Conservation (phyloP, 768 basidiomycete species). For the Gyrodon lividus region DNA sequence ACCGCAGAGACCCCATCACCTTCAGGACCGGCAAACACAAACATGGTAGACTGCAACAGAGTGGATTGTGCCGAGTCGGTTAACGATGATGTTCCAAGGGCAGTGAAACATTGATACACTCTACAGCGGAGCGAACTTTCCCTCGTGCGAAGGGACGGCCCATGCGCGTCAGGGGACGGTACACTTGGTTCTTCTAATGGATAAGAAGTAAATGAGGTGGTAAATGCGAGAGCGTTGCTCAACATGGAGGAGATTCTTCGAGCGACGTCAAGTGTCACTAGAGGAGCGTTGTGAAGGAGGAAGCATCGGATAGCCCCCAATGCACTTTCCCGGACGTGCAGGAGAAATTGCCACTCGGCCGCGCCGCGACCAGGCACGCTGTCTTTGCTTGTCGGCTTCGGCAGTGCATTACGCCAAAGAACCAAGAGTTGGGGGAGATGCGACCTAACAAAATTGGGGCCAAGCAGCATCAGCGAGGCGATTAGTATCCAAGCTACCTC, state of each 20-base stretch:
- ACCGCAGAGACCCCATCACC: constrained; percentile 78
- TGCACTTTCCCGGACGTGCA: constrained; percentile 88
- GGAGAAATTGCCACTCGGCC: constrained; percentile 86
- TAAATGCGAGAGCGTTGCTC: constrained; percentile 87
- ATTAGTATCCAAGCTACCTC: constrained; percentile 95
- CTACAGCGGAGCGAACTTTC: constrained; percentile 83
- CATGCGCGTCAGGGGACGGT: constrained; percentile 36
- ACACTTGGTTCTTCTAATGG: constrained; percentile 65
- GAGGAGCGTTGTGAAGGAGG: constrained; percentile 72
- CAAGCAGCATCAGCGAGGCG: constrained; percentile 86
- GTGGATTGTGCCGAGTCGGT: constrained; percentile 80
- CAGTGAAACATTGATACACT: constrained; percentile 86
- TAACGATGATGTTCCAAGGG: constrained; percentile 74
- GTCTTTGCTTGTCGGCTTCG: constrained; percentile 93
- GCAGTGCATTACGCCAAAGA: constrained; percentile 95
- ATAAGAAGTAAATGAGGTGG: constrained; percentile 75
- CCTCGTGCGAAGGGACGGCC: constrained; percentile 66
- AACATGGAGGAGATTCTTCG: constrained; percentile 84
- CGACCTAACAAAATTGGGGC: constrained; percentile 89
- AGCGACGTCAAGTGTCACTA: constrained; percentile 90
- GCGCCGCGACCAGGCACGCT: constrained; percentile 59
- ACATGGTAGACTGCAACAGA: constrained; percentile 77
- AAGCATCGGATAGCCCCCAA: constrained; percentile 88
- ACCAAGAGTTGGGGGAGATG: constrained; percentile 93
- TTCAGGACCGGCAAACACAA: constrained; percentile 85